Evolutionary conservation across 2,329 filamentous ascomycete species (phyloP).

Genomic region (Calycina herbarum): DNA sequence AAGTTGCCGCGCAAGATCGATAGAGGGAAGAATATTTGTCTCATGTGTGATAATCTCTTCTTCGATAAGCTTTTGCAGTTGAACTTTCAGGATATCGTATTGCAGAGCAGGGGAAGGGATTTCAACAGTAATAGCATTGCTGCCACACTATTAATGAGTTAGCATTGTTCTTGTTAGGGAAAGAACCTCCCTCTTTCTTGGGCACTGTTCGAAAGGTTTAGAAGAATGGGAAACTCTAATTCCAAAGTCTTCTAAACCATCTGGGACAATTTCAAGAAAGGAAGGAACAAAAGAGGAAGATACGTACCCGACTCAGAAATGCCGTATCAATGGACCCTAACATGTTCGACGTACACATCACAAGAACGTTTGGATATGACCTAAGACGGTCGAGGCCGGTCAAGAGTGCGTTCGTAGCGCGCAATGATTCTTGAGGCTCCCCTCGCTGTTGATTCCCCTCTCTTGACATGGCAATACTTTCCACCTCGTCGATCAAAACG

Average conservation of each 20-base stretch:
- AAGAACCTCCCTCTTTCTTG: too few species aligned
- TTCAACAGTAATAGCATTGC: background rate
- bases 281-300: too few species aligned
- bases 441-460: slow-evolving; percentile 25
- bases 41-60: background rate
- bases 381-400: slow-evolving; percentile 34
- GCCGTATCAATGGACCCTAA: slow-evolving; percentile 32
- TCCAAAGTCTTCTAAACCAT: too few species aligned
- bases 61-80: background rate
- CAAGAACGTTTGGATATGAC: slow-evolving; percentile 30
- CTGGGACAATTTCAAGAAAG: background rate
- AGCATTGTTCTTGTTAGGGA: too few species aligned
- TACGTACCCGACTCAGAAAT: slow-evolving; percentile 27
- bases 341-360: slow-evolving; percentile 38
- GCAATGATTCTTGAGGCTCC: slow-evolving; percentile 35
- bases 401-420: slow-evolving; percentile 38
- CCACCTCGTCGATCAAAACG: slow-evolving; percentile 39
- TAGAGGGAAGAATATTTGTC: background rate
- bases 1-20: background rate
- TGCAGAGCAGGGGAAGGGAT: background rate
- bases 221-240: too few species aligned
- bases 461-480: slow-evolving; percentile 36
- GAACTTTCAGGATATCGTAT: background rate
- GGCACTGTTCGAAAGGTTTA: too few species aligned
- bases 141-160: background rate